These are phyloP conservation scores for Tremella mesenterica DNA, from an alignment of 768 basidiomycete genomes.

Conservation along the genomic window DNA sequence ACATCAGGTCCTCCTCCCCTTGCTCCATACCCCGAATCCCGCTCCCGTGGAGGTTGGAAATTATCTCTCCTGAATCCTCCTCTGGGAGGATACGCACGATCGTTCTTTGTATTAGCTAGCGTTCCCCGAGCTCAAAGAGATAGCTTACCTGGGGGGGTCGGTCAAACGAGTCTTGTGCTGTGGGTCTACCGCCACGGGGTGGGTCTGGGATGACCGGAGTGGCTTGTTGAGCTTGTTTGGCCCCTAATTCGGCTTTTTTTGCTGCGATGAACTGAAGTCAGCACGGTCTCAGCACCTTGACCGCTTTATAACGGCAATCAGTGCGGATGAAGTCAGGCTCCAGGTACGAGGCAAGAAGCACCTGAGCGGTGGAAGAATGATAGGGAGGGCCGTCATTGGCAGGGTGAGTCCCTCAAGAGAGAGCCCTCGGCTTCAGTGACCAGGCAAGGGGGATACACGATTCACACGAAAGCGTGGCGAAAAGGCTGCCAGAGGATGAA, in stretches of 20 bases:
- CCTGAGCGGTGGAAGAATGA: no score
- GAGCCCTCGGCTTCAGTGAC: no score
- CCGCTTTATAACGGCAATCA: not conserved
- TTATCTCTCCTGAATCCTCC: conserved; percentile 2
- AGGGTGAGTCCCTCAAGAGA: no score
- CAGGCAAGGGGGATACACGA: not conserved
- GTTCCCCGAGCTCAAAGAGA: conserved; percentile 1
- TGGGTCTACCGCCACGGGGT: conserved; percentile 1
- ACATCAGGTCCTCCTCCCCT: conserved; percentile 2
- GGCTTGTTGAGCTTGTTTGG: conserved; percentile 22
- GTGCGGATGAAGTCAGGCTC: not conserved
- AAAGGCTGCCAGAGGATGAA: not conserved
- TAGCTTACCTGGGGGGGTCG: conserved; percentile 3
- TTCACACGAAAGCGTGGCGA: not conserved
- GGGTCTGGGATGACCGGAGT: conserved; percentile 15
- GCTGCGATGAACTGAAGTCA: conserved; percentile 38
- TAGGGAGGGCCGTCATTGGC: no score
- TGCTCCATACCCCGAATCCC: conserved; percentile 11
- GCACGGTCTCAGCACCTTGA: not conserved
- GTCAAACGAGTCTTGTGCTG: conserved; percentile 23
- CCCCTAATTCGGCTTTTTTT: conserved; percentile 41
- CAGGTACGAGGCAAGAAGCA: no score
- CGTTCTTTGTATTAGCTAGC: conserved; percentile 3
- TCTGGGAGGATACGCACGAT: conserved; percentile 18
- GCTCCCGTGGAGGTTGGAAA: conserved; percentile 6